Conservation (phyloP, 345 rosid species). For the Jatropha curcas region DNA sequence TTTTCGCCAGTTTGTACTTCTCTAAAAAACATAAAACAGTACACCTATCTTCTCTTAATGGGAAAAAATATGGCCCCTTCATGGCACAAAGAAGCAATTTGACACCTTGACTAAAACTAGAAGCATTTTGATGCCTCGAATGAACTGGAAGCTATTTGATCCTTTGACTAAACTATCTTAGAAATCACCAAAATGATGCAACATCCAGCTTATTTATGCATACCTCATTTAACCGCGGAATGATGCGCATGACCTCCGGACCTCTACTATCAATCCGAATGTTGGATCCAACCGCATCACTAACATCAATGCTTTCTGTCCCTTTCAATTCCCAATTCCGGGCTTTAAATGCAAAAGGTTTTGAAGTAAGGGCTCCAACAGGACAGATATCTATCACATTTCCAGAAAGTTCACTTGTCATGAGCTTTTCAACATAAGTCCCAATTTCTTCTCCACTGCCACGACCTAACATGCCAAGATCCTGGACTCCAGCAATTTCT, state of each 20-base stretch:
- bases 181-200: constrained; percentile 5
- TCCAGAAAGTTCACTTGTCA: constrained; percentile 99
- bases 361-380: constrained; percentile 96
- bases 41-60: background rate
- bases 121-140: background rate
- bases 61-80: too few species aligned
- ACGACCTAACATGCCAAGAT: constrained; percentile 98
- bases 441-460: constrained; percentile 99
- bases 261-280: constrained; percentile 97
- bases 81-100: background rate
- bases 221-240: constrained; percentile 96
- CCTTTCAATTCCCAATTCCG: constrained; percentile 99
- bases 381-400: constrained; percentile 98
- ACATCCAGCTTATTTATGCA: constrained; percentile 3
- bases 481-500: constrained; percentile 96
- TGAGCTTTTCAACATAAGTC: constrained; percentile 95
- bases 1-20: too few species aligned
- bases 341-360: constrained; percentile 98
- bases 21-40: background rate
- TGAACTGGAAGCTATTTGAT: background rate
- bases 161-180: background rate
- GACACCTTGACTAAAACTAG: constrained; percentile 9
- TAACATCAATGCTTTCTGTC: constrained; percentile 92
- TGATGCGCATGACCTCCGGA: constrained; percentile 94
- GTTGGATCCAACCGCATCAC: constrained; percentile 97